A percentile compares a stretch with the other conserved stretches of the same genome.
phyloP scores from a whole-genome alignment of 495 filamentous ascomycete species.

The Hyaloscypha hepaticicola region DNA sequence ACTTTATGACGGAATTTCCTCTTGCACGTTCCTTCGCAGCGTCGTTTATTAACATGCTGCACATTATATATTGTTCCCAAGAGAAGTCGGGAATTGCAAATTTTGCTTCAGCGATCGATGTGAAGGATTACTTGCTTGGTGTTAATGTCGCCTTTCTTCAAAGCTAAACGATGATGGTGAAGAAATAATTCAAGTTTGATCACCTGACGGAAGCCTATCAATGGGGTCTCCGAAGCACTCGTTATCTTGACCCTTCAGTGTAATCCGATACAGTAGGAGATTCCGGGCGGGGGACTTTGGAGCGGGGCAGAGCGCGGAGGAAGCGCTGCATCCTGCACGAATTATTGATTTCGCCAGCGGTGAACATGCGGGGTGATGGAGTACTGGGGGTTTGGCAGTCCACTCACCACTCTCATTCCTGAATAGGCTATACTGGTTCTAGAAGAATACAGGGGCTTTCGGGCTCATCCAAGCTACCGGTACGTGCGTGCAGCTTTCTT shows the following conservation, averaged over 20 bases:
- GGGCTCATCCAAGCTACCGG: neutral
- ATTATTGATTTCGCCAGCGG: neutral
- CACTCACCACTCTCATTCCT: neutral
- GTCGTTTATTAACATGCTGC: too few species aligned
- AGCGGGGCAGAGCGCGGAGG: neutral
- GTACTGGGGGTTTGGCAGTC: neutral
- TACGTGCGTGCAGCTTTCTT: neutral
- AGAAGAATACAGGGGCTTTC: neutral
- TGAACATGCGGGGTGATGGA: neutral
- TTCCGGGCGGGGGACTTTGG: neutral
- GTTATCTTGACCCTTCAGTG: neutral
- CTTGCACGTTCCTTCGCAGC: too few species aligned
- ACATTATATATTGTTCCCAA: too few species aligned
- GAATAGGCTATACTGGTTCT: neutral
- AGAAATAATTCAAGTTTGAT: neutral
- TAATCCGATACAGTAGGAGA: neutral
- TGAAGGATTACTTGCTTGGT: too few species aligned
- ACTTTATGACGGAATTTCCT: neutral
- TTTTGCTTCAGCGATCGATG: too few species aligned
- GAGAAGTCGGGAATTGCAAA: too few species aligned
- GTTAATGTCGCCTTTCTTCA: too few species aligned
- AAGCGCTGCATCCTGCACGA: neutral
- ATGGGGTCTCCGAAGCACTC: neutral
- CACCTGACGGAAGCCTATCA: neutral
- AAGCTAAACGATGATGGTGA: neutral